phyloP scores from a whole-genome alignment of 352 stramenopile genomes.

The Phytophthora parvispora region DNA sequence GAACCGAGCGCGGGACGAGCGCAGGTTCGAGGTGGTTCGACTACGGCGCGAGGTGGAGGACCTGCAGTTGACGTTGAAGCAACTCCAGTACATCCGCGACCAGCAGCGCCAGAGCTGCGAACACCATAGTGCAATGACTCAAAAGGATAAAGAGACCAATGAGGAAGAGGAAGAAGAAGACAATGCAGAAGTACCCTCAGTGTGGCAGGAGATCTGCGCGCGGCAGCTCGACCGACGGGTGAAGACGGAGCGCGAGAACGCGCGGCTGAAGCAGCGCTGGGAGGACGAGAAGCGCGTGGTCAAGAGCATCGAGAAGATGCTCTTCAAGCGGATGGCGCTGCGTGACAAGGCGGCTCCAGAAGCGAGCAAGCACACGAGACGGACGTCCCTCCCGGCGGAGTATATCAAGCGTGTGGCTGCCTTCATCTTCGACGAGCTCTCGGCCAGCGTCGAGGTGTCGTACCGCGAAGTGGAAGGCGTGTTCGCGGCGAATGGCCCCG shows the following conservation, averaged over 20 bases:
- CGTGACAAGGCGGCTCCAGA: neutral
- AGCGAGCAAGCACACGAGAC: slow-evolving; percentile 18
- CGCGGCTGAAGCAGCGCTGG: slow-evolving; percentile 32
- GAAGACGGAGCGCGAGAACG: slow-evolving; percentile 38
- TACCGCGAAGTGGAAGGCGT: slow-evolving; percentile 51
- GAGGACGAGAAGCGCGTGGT: slow-evolving; percentile 39
- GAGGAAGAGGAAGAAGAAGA: slow-evolving; percentile 1
- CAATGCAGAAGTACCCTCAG: slow-evolving; percentile 4
- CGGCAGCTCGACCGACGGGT: slow-evolving; percentile 24
- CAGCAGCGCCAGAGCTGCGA: neutral
- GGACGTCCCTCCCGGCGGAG: slow-evolving; percentile 14
- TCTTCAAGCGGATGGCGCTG: slow-evolving; percentile 23
- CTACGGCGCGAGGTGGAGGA: slow-evolving; percentile 22
- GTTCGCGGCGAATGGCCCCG: slow-evolving; percentile 25
- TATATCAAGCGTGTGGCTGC: slow-evolving; percentile 30
- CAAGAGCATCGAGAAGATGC: slow-evolving; percentile 41
- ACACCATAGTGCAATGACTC: neutral
- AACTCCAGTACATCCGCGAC: slow-evolving; percentile 20
- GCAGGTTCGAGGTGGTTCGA: slow-evolving; percentile 24
- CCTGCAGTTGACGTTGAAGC: slow-evolving; percentile 26
- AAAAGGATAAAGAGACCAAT: neutral
- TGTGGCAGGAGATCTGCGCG: slow-evolving; percentile 40
- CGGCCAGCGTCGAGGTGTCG: slow-evolving; percentile 42
- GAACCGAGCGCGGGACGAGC: slow-evolving; percentile 40
- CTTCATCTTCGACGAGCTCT: slow-evolving; percentile 46